Evolutionary conservation across 2,329 filamentous ascomycete species (phyloP).

Genomic region (Claviceps paspali): DNA sequence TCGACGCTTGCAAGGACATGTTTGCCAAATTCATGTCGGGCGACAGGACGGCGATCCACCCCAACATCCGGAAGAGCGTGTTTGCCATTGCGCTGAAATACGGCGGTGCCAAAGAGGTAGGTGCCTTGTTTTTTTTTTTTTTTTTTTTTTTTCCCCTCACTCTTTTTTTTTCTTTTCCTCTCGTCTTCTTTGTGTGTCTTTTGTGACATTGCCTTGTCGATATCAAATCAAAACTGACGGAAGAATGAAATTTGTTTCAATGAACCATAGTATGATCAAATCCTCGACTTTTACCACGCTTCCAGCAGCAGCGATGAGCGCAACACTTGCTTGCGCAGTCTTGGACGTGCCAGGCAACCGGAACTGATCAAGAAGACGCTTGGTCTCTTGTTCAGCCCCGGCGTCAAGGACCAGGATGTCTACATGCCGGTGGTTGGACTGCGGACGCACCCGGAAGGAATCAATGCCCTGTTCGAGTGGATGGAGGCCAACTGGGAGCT

Average conservation of each 20-base stretch:
- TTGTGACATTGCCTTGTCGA: too few species aligned
- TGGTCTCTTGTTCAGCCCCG: slow-evolving; percentile 55
- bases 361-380: slow-evolving; percentile 73
- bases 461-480: slow-evolving; percentile 69
- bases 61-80: slow-evolving; percentile 77
- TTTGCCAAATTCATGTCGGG: slow-evolving; percentile 72
- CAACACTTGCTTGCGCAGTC: slow-evolving; percentile 72
- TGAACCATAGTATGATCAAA: slow-evolving; percentile 47
- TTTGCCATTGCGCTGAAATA: slow-evolving; percentile 74
- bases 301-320: slow-evolving; percentile 65
- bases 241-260: too few species aligned
- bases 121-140: too few species aligned
- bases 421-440: slow-evolving; percentile 77
- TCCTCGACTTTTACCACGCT: slow-evolving; percentile 60
- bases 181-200: too few species aligned
- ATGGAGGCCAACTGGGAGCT: slow-evolving; percentile 80
- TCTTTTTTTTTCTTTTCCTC: too few species aligned
- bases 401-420: slow-evolving; percentile 88
- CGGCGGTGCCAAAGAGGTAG: slow-evolving; percentile 68
- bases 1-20: slow-evolving; percentile 75
- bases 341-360: slow-evolving; percentile 65
- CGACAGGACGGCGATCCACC: slow-evolving; percentile 70
- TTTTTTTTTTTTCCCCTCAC: too few species aligned
- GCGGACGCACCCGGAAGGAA: slow-evolving; percentile 60
- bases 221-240: too few species aligned